Conservation (phyloP, 306 rosid species). For the Amphicarpaea edgeworthii region DNA sequence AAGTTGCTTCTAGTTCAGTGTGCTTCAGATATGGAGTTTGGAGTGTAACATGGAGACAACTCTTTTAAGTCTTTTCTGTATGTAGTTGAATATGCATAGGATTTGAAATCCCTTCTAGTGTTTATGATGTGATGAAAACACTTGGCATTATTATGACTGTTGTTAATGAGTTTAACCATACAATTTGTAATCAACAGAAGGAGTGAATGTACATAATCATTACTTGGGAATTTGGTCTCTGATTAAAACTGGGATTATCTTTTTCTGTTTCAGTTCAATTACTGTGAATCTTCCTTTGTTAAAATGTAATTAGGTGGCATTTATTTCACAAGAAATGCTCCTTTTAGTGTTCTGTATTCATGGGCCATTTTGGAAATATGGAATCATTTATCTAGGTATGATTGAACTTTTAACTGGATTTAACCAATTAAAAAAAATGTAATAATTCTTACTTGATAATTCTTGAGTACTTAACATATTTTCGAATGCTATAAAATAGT, state of each 20-base stretch:
- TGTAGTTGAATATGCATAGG: conserved; percentile 24
- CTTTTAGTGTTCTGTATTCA: not conserved
- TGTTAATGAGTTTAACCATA: conserved; percentile 34
- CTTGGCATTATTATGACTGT: not conserved
- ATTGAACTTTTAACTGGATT: not conserved
- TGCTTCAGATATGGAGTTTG: conserved; percentile 38
- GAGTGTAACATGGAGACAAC: conserved; percentile 27
- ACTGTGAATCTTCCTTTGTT: conserved; percentile 2
- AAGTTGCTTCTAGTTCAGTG: conserved; percentile 49
- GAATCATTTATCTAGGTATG: not conserved
- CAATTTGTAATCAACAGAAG: conserved; percentile 17
- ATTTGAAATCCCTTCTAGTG: conserved; percentile 25
- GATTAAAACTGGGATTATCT: not conserved
- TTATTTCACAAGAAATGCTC: not conserved
- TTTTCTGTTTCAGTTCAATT: not conserved
- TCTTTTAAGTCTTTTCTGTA: conserved; percentile 15
- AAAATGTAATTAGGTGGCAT: not conserved
- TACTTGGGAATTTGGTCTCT: conserved; percentile 8
- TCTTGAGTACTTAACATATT: too few relatives aligned
- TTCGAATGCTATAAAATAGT: too few relatives aligned
- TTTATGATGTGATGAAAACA: conserved; percentile 24
- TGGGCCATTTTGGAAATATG: not conserved
- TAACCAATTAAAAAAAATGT: too few relatives aligned
- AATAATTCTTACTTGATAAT: too few relatives aligned
- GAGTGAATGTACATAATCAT: conserved; percentile 12